phyloP scores from a whole-genome alignment of 2,329 filamentous ascomycete species.

The Fusarium subglutinans region DNA sequence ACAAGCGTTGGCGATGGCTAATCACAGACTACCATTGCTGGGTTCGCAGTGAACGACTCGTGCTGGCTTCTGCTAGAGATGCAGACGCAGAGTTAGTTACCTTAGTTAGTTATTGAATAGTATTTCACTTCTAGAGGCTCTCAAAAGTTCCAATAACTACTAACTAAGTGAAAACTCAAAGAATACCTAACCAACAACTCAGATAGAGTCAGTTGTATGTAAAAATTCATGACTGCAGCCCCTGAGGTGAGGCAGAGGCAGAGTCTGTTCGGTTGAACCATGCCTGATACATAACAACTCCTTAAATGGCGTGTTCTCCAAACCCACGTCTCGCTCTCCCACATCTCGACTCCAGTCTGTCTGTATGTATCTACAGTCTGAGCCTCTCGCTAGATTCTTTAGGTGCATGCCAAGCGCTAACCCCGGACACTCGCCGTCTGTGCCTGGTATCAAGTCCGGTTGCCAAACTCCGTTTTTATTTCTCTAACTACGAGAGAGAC shows the following conservation, averaged over 20 bases:
- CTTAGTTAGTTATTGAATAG: neutral
- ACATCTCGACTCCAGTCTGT: neutral
- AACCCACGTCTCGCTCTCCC: conserved; percentile 6
- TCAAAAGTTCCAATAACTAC: neutral
- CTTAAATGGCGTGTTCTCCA: conserved; percentile 36
- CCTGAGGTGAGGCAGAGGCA: neutral
- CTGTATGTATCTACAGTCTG: conserved; percentile 1
- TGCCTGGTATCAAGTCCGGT: conserved; percentile 38
- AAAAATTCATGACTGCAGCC: neutral
- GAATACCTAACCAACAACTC: neutral
- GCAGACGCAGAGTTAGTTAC: neutral
- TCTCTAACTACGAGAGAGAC: neutral
- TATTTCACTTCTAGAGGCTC: neutral
- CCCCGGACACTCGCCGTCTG: conserved; percentile 34
- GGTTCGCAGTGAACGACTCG: neutral
- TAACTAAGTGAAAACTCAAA: neutral
- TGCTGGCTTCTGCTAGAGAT: neutral
- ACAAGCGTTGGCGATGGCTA: conserved; percentile 13
- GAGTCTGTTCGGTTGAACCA: conserved; percentile 5
- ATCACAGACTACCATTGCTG: conserved; percentile 11
- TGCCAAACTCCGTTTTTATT: conserved; percentile 28
- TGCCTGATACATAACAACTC: conserved; percentile 25
- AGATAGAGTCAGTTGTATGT: neutral
- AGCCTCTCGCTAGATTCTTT: conserved; percentile 15
- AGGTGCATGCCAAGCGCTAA: conserved; percentile 37